Evolutionary conservation across 2,329 filamentous ascomycete genomes (phyloP).

Genomic region (Ceratocystiopsis brevicomis): DNA sequence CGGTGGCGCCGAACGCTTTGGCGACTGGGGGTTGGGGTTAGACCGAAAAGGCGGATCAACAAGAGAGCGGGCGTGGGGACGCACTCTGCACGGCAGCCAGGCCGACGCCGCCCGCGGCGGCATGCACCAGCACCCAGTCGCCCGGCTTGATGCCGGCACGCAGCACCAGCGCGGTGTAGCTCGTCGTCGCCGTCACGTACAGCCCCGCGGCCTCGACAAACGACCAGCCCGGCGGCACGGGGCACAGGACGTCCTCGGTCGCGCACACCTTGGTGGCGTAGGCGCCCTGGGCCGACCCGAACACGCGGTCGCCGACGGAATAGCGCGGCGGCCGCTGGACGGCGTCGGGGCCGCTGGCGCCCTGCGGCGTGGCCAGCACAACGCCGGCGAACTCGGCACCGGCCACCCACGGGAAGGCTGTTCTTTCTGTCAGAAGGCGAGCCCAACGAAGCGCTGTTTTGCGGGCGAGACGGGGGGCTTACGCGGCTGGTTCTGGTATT

Average conservation of each 20-base stretch:
- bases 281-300: slow-evolving; percentile 70
- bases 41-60: not conserved
- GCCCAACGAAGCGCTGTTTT: not conserved
- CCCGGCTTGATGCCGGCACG: slow-evolving; percentile 60
- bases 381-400: slow-evolving; percentile 76
- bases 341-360: slow-evolving; percentile 27
- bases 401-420: slow-evolving; percentile 66
- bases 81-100: slow-evolving; percentile 67
- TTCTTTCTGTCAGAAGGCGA: not conserved
- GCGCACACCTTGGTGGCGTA: slow-evolving; percentile 63
- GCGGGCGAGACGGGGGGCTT: slow-evolving; percentile 8
- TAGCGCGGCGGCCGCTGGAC: slow-evolving; percentile 25
- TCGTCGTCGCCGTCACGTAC: slow-evolving; percentile 82
- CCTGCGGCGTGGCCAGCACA: slow-evolving; percentile 37
- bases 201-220: slow-evolving; percentile 72
- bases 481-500: slow-evolving; percentile 83
- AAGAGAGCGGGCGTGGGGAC: slow-evolving; percentile 2
- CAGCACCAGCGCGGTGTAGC: slow-evolving; percentile 64
- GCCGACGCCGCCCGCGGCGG: slow-evolving; percentile 80
- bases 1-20: slow-evolving; percentile 76
- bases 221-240: slow-evolving; percentile 64
- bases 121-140: slow-evolving; percentile 79
- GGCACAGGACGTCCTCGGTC: slow-evolving; percentile 46
- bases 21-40: slow-evolving; percentile 33
- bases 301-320: slow-evolving; percentile 64